phyloP scores from a whole-genome alignment of 352 stramenopile species.

The Elongisporangium prolatum region DNA sequence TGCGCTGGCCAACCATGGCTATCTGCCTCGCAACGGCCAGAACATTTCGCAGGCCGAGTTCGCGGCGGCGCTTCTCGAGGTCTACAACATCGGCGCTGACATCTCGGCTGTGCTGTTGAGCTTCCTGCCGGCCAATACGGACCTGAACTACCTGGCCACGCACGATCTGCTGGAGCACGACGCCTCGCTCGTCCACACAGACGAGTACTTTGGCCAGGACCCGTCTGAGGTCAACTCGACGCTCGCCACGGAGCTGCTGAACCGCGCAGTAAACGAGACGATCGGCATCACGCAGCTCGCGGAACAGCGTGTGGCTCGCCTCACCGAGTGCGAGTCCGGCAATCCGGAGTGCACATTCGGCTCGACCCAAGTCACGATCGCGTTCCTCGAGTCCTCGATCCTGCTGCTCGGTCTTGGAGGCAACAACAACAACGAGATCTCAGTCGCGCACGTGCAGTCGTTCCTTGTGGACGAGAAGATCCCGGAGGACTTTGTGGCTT shows the following conservation, averaged over 20 bases:
- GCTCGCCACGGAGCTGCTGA: slow-evolving; percentile 26
- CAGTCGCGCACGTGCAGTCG: slow-evolving; percentile 30
- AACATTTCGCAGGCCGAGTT: slow-evolving; percentile 22
- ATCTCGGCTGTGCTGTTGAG: slow-evolving; percentile 5
- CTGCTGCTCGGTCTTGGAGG: slow-evolving; percentile 28
- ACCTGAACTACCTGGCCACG: slow-evolving; percentile 11
- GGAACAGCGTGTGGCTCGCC: slow-evolving; percentile 21
- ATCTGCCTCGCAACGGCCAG: slow-evolving; percentile 39
- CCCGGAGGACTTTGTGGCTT: slow-evolving; percentile 28
- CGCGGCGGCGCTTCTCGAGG: slow-evolving; percentile 4
- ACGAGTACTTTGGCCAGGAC: slow-evolving; percentile 35
- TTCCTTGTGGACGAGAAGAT: slow-evolving; percentile 53
- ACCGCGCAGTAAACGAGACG: slow-evolving; percentile 7
- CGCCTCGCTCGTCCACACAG: slow-evolving; percentile 42
- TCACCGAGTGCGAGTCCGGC: slow-evolving; percentile 17
- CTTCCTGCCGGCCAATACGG: slow-evolving; percentile 2
- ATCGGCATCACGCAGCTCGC: slow-evolving; percentile 14
- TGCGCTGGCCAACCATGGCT: slow-evolving; percentile 49
- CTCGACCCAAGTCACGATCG: slow-evolving; percentile 17
- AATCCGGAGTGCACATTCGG: slow-evolving; percentile 37
- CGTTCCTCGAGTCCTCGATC: slow-evolving; percentile 31
- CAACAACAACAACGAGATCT: slow-evolving; percentile 29
- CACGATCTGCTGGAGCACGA: slow-evolving; percentile 46
- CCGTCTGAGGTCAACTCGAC: slow-evolving; percentile 21
- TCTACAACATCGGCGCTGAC: slow-evolving; percentile 16